Evolutionary conservation across 148 eudicot species (phyloP).

Genomic region (Vaccinium vitisidaea): DNA sequence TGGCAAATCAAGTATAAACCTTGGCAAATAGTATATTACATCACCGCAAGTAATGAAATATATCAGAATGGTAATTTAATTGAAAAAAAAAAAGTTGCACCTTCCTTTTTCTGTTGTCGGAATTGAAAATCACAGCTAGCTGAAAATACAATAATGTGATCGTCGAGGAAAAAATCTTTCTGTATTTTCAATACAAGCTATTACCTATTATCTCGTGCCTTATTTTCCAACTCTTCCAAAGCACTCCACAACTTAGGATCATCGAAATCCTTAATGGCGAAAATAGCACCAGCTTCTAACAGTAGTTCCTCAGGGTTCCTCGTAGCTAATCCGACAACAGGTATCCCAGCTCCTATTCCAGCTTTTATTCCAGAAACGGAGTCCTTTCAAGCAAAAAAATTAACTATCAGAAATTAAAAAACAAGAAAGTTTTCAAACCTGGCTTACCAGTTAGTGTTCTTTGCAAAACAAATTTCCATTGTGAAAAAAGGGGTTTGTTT

Average conservation of each 20-base stretch:
- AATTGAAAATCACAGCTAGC: not conserved
- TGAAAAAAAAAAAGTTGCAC: too few species aligned
- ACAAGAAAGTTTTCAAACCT: not conserved
- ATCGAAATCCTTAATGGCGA: slow-evolving; percentile 42
- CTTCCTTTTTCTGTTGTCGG: too few species aligned
- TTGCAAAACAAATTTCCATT: not conserved
- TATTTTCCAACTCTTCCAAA: slow-evolving; percentile 29
- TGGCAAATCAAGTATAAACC: too few species aligned
- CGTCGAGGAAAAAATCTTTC: too few species aligned
- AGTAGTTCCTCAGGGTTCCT: slow-evolving; percentile 44
- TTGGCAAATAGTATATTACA: too few species aligned
- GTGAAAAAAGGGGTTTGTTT: not conserved
- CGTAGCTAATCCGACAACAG: slow-evolving; percentile 38
- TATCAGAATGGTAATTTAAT: too few species aligned
- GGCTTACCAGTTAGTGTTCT: not conserved
- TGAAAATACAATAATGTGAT: not conserved
- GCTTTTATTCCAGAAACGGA: slow-evolving; percentile 53
- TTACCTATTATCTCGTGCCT: not conserved
- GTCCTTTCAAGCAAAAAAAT: slow-evolving; percentile 30
- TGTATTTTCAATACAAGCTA: too few species aligned
- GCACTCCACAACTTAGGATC: slow-evolving; percentile 44
- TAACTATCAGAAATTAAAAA: not conserved
- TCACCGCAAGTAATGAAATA: too few species aligned
- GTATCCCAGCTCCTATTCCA: slow-evolving; percentile 53
- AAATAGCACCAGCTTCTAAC: slow-evolving; percentile 40